Conservation (phyloP, 192 early-diverging fungal genomes). For the Cladochytrium replicatum region DNA sequence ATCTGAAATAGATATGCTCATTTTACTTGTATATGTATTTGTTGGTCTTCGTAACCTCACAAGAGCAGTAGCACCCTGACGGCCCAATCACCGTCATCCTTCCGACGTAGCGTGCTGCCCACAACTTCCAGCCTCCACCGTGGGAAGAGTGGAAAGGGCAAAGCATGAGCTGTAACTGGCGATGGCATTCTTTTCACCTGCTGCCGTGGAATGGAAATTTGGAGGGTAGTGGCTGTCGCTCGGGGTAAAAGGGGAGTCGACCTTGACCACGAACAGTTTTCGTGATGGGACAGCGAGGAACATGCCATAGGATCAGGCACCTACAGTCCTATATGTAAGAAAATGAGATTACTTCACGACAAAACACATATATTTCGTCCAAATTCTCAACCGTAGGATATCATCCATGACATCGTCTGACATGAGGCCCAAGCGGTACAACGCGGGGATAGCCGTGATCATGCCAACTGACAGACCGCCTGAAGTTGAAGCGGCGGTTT, state of each 20-base stretch:
- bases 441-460: constrained; percentile 72
- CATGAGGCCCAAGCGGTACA: constrained; percentile 56
- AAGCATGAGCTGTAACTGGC: neutral
- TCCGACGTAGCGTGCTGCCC: too few relatives aligned
- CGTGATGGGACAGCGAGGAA: neutral
- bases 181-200: neutral
- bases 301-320: neutral
- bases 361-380: too few relatives aligned
- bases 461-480: constrained; percentile 76
- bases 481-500: constrained; percentile 77
- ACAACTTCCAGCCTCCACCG: too few relatives aligned
- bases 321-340: too few relatives aligned
- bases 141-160: too few relatives aligned
- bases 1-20: too few relatives aligned
- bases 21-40: too few relatives aligned
- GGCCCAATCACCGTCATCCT: too few relatives aligned
- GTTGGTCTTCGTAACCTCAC: too few relatives aligned
- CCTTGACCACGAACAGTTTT: neutral
- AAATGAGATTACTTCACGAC: too few relatives aligned
- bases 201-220: neutral
- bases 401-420: constrained; percentile 34
- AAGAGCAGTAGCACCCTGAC: too few relatives aligned
- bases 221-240: neutral
- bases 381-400: constrained; percentile 47
- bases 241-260: neutral